These are phyloP conservation scores for Cunninghamia lanceolata DNA, from an alignment of 75 land plant species.

Conservation along the genomic window DNA sequence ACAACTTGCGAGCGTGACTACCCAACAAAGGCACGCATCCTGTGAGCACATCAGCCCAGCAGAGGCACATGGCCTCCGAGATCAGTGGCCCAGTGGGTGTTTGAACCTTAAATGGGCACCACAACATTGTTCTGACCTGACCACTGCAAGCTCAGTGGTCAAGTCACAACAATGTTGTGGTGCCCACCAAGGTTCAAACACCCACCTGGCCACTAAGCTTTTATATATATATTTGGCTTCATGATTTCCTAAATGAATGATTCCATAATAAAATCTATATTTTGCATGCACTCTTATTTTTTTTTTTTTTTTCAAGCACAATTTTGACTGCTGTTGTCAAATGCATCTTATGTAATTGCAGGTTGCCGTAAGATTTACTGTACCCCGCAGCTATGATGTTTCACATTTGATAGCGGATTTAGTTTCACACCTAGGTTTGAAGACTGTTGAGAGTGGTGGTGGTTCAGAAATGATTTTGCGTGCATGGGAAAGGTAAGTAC, in stretches of 20 bases:
- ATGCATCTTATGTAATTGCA: slow-evolving; percentile 11
- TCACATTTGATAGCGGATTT: slow-evolving; percentile 60
- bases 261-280: neutral
- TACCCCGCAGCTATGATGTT: slow-evolving; percentile 63
- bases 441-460: slow-evolving; percentile 42
- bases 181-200: no score
- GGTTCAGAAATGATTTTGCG: slow-evolving; percentile 74
- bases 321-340: neutral
- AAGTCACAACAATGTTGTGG: no score
- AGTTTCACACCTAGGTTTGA: slow-evolving; percentile 71
- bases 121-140: no score
- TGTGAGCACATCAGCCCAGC: no score
- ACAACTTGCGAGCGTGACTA: no score
- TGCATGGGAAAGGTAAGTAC: slow-evolving; percentile 72
- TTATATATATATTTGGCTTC: neutral
- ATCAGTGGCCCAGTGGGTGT: no score
- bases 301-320: neutral
- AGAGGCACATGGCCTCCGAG: no score
- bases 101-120: no score
- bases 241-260: neutral
- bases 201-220: no score
- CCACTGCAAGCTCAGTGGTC: no score
- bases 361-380: slow-evolving; percentile 58
- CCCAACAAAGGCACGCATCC: no score
- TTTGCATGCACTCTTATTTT: slow-evolving; percentile 1